These are phyloP conservation scores for Nyctanthes arbortristis DNA, from an alignment of 257 asterid genomes.

Conservation along the genomic window DNA sequence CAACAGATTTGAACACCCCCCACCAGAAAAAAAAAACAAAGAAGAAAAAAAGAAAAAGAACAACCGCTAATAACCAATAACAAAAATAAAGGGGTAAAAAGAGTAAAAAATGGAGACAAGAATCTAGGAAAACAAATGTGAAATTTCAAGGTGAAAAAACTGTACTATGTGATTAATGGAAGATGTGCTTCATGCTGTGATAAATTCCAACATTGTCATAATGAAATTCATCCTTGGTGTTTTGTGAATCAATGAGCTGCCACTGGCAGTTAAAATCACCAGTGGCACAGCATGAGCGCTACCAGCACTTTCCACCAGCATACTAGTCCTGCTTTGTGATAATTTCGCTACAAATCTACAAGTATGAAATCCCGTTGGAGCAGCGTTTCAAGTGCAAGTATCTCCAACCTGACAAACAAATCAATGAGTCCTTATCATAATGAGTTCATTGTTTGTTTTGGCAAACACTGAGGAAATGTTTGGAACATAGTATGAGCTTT, in stretches of 20 bases:
- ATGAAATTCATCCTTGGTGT: background rate
- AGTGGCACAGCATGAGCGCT: background rate
- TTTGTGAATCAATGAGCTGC: background rate
- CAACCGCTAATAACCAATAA: too few relatives aligned
- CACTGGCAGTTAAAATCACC: background rate
- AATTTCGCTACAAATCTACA: background rate
- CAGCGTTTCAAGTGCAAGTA: conserved; percentile 16
- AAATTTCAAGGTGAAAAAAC: background rate
- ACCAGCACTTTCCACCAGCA: background rate
- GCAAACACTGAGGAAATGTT: background rate
- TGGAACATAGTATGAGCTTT: background rate
- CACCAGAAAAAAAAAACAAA: too few relatives aligned
- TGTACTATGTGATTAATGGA: background rate
- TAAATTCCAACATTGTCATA: background rate
- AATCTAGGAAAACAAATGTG: background rate
- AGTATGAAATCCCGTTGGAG: conserved; percentile 11
- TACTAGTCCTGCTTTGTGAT: conserved; percentile 5
- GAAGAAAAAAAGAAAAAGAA: background rate
- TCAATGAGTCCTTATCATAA: background rate
- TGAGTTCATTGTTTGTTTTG: background rate
- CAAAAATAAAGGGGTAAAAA: too few relatives aligned
- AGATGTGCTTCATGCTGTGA: background rate
- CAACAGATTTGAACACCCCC: background rate
- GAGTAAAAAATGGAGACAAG: background rate
- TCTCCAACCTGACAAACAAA: conserved; percentile 19